Evolutionary conservation across 331 rosid genomes (phyloP), one percentile per base, ranked within the genome.

Genomic region (Cydonia oblonga): DNA sequence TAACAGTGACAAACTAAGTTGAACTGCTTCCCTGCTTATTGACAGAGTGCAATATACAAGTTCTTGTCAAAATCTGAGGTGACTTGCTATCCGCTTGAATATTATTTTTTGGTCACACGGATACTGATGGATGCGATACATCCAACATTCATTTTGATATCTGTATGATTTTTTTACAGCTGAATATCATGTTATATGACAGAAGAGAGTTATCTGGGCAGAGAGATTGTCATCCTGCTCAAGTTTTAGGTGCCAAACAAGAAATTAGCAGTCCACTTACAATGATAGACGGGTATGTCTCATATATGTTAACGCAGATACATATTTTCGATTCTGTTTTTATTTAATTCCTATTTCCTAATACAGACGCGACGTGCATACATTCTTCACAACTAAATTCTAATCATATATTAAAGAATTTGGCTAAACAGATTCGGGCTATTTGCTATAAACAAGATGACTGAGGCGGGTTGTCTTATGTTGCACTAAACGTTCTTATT

Each of bases 191-290:
- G 88, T 77, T 66, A 66, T 85, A 84, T 80, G 89, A 86, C 79
- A 80, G 84, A 90, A 86, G 87, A 81, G 90, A 90, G 78, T 77
- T 93, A 79, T 90, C 96, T 75, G 92, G 96, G 74, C 98, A 93
- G 70, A 86, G 79, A 71, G 75, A 69, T 30, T 89, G 93, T 72
- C 92, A 88, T 75, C 96, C 93, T 82, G 79, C 89, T 68, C 85
- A 88, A 73, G 96, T 90, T 72, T 68, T 90, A 73, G 88, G 89
- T 66, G 32, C 68, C 81, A 78, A 79, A 78, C 86, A 76, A 46
- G 87, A 76, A 72, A 23, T 66, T 40, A 77, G 49, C 61, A 74
- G 78, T 77, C 84, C 87, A 40, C 58, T 84, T 38, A 70, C 23
- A 79, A 72, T 59, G 32, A 70, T 76, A 52, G 93, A 82, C 59